Evolutionary conservation across 2,329 filamentous ascomycete genomes (phyloP).

Genomic region (Myriosclerotinia curreyana): DNA sequence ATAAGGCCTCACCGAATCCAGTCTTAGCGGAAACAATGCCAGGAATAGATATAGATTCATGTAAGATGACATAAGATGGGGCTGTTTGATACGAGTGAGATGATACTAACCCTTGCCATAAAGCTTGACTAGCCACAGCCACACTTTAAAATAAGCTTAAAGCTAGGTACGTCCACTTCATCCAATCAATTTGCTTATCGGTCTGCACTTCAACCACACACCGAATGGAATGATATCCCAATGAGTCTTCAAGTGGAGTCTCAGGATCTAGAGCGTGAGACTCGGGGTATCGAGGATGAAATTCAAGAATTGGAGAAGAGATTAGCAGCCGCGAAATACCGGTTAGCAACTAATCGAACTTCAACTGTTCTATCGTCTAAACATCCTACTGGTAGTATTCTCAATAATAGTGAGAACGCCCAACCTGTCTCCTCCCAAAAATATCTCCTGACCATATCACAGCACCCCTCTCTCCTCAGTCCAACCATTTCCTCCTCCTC

Average conservation of each 20-base stretch:
- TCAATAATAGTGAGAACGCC: slow-evolving; percentile 1
- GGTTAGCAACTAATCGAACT: slow-evolving; percentile 41
- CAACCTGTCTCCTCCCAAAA: not conserved
- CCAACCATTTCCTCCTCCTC: slow-evolving; percentile 66
- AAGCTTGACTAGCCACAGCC: not conserved
- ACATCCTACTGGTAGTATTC: slow-evolving; percentile 28
- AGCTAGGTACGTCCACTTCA: slow-evolving; percentile 1
- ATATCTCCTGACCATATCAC: slow-evolving; percentile 18
- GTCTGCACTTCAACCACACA: not conserved
- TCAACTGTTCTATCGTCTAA: slow-evolving; percentile 30
- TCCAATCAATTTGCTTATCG: not conserved
- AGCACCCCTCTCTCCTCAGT: slow-evolving; percentile 31
- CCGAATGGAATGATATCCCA: slow-evolving; percentile 2
- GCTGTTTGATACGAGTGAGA: not conserved
- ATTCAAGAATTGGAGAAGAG: slow-evolving; percentile 55
- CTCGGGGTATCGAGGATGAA: slow-evolving; percentile 46
- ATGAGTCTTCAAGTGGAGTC: slow-evolving; percentile 18
- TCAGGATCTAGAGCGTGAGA: slow-evolving; percentile 5
- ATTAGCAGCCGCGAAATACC: slow-evolving; percentile 44
- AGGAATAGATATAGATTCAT: slow-evolving; percentile 1
- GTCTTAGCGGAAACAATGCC: not conserved
- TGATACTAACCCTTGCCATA: not conserved
- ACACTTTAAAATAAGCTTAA: slow-evolving; percentile 16
- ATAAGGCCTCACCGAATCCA: not conserved
- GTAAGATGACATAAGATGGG: not conserved